phyloP scores from a whole-genome alignment of 2,329 filamentous ascomycete species.

The Orbilia brochopaga region DNA sequence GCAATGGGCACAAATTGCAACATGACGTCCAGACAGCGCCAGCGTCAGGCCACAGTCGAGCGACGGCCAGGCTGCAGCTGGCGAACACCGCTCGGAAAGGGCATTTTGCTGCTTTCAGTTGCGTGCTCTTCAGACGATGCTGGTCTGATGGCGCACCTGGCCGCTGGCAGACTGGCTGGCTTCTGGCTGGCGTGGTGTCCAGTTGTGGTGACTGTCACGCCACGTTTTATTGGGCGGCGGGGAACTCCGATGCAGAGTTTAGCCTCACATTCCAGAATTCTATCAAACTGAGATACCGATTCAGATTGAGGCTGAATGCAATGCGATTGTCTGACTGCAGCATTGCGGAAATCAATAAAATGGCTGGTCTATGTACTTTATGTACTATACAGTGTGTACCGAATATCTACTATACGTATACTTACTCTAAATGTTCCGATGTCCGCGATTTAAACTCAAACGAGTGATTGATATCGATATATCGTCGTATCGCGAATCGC shows the following conservation, averaged over 20 bases:
- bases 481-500: too few species aligned
- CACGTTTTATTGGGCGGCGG: slow-evolving; percentile 26
- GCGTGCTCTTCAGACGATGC: slow-evolving; percentile 42
- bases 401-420: too few species aligned
- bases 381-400: background rate
- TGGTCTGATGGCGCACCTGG: slow-evolving; percentile 32
- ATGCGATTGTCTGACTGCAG: too few species aligned
- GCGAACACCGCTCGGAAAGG: slow-evolving; percentile 5
- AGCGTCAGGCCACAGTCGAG: slow-evolving; percentile 48
- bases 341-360: too few species aligned
- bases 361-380: too few species aligned
- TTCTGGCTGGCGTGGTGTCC: slow-evolving; percentile 22
- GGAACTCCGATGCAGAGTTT: slow-evolving; percentile 49
- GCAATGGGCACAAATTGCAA: slow-evolving; percentile 31
- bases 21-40: slow-evolving; percentile 8
- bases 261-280: too few species aligned
- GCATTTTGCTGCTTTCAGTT: slow-evolving; percentile 13
- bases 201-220: slow-evolving; percentile 43
- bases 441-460: too few species aligned
- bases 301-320: too few species aligned
- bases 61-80: slow-evolving; percentile 7
- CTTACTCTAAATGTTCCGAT: too few species aligned
- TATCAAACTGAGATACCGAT: too few species aligned
- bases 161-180: background rate
- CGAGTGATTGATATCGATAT: too few species aligned